Percentiles rank a stretch among this genome's conserved stretches.
These are phyloP conservation scores for Papiliotrema flavescens DNA, from an alignment of 1,284 basidiomycete species.

Conservation along the genomic window DNA sequence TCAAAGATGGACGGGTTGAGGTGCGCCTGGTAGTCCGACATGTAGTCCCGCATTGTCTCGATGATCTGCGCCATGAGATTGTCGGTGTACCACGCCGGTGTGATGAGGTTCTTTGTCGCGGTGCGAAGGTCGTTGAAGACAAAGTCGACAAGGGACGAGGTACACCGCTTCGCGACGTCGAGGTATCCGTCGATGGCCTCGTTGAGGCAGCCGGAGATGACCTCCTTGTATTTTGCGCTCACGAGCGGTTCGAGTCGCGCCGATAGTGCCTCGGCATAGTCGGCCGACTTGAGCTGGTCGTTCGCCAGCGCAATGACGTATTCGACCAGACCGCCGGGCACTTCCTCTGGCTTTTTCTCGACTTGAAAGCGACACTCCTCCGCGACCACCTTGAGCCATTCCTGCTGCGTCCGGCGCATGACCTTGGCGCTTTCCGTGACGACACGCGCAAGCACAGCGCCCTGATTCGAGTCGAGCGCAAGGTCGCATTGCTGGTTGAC, in stretches of 20 bases:
- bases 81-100: slow-evolving; percentile 68
- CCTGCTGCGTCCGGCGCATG: slow-evolving; percentile 83
- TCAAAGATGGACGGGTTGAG: slow-evolving; percentile 90
- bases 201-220: slow-evolving; percentile 83
- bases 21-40: slow-evolving; percentile 83
- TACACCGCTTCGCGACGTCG: slow-evolving; percentile 96
- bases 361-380: slow-evolving; percentile 81
- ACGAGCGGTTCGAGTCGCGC: slow-evolving; percentile 85
- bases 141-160: slow-evolving; percentile 86
- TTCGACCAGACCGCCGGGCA: slow-evolving; percentile 83
- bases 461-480: slow-evolving; percentile 92
- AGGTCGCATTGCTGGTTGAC: slow-evolving; percentile 96
- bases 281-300: slow-evolving; percentile 94
- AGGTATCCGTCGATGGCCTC: slow-evolving; percentile 97
- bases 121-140: slow-evolving; percentile 93
- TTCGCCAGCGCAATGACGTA: slow-evolving; percentile 98
- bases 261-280: slow-evolving; percentile 83
- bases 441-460: slow-evolving; percentile 85
- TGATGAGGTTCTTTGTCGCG: slow-evolving; percentile 82
- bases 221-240: slow-evolving; percentile 81
- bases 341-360: slow-evolving; percentile 79
- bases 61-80: slow-evolving; percentile 67
- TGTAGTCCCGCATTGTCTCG: slow-evolving; percentile 95
- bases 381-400: slow-evolving; percentile 82
- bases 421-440: slow-evolving; percentile 83